These are phyloP conservation scores for Aphanomyces stellatus DNA, from an alignment of 352 stramenopile genomes.

Conservation along the genomic window DNA sequence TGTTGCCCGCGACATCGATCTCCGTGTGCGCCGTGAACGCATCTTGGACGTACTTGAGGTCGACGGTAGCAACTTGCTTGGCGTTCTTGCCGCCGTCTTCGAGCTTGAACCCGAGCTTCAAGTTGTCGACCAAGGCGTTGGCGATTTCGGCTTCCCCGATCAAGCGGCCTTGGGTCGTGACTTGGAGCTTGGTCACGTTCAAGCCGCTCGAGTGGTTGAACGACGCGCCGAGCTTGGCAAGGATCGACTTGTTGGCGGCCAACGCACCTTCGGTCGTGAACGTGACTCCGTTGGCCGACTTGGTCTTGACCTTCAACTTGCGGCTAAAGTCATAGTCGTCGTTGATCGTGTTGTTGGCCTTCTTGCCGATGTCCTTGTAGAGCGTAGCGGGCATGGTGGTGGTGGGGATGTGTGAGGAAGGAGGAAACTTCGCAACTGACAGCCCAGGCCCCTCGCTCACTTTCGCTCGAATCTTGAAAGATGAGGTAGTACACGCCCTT, in stretches of 20 bases:
- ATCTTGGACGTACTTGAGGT: slow-evolving; percentile 69
- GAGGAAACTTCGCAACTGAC: slow-evolving; percentile 16
- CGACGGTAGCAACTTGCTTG: slow-evolving; percentile 45
- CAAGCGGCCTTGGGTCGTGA: slow-evolving; percentile 68
- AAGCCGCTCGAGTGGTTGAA: slow-evolving; percentile 37
- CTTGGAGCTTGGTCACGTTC: slow-evolving; percentile 81
- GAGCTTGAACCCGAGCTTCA: slow-evolving; percentile 81
- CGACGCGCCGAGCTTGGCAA: slow-evolving; percentile 67
- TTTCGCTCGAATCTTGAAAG: neutral
- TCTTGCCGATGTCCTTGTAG: slow-evolving; percentile 85
- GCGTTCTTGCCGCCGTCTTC: slow-evolving; percentile 77
- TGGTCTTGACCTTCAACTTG: slow-evolving; percentile 89
- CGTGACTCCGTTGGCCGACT: slow-evolving; percentile 73
- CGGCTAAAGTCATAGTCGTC: slow-evolving; percentile 87
- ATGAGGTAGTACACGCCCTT: neutral
- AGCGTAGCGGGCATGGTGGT: slow-evolving; percentile 25
- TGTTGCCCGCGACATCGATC: slow-evolving; percentile 56
- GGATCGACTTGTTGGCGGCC: slow-evolving; percentile 73
- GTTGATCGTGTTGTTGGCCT: slow-evolving; percentile 69
- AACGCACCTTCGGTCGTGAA: slow-evolving; percentile 82
- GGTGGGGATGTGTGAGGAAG: neutral
- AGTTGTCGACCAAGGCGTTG: slow-evolving; percentile 62
- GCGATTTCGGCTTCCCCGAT: slow-evolving; percentile 72
- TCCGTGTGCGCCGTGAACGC: slow-evolving; percentile 63
- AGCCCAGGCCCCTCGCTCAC: neutral